Percentiles rank a stretch among this genome's conserved stretches.
phyloP scores from a whole-genome alignment of 2,329 filamentous ascomycete species.

The Hymenotorrendiella dingleyae region DNA sequence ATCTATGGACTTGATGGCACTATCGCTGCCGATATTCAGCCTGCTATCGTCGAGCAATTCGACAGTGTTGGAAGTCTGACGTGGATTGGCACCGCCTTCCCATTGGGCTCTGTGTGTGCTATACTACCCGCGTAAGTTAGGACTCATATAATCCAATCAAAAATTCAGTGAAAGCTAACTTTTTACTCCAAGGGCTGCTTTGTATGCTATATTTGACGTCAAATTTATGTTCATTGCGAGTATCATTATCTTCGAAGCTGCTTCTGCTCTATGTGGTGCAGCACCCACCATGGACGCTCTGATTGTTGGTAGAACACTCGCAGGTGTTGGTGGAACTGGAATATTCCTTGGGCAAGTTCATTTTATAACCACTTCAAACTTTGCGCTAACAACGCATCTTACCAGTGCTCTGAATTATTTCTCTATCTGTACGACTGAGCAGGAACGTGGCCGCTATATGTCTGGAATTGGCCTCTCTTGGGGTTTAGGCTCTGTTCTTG shows the following conservation, averaged over 20 bases:
- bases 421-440: constrained; percentile 26
- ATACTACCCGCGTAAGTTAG: too few species aligned
- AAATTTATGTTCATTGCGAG: constrained; percentile 30
- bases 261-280: constrained; percentile 31
- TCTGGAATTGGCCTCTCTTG: constrained; percentile 33
- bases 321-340: constrained; percentile 40
- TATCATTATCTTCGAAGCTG: constrained; percentile 28
- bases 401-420: constrained; percentile 30
- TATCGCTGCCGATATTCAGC: too few species aligned
- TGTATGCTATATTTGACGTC: constrained; percentile 29
- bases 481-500: constrained; percentile 41
- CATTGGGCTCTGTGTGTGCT: too few species aligned
- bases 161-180: too few species aligned
- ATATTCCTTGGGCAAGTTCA: constrained; percentile 40
- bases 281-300: constrained; percentile 37
- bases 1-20: too few species aligned
- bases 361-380: too few species aligned
- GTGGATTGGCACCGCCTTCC: too few species aligned
- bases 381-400: too few species aligned
- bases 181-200: too few species aligned
- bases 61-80: too few species aligned
- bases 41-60: too few species aligned
- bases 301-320: constrained; percentile 41
- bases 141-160: too few species aligned
- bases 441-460: constrained; percentile 32